phyloP scores from a whole-genome alignment of 2,329 filamentous ascomycete genomes.

The Trichoderma citrinoviride region DNA sequence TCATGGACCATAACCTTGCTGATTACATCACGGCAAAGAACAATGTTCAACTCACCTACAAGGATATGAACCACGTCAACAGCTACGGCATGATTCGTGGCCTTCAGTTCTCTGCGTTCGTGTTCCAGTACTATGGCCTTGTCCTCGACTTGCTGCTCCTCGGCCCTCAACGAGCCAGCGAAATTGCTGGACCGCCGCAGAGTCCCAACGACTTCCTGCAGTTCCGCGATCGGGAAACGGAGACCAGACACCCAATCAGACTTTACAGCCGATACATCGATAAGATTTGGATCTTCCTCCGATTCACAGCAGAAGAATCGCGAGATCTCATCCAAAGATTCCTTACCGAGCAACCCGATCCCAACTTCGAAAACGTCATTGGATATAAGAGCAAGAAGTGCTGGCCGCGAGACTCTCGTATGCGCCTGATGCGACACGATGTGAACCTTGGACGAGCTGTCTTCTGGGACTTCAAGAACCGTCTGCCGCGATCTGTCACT shows the following conservation, averaged over 20 bases:
- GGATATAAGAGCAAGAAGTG: constrained; percentile 99
- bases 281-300: constrained; percentile 96
- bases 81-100: constrained; percentile 98
- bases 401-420: constrained; percentile 95
- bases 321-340: constrained; percentile 95
- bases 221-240: constrained; percentile 89
- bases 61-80: constrained; percentile 99
- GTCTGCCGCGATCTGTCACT: constrained; percentile 87
- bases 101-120: constrained; percentile 95
- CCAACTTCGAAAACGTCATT: constrained; percentile 98
- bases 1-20: constrained; percentile 99
- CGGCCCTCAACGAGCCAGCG: constrained; percentile 91
- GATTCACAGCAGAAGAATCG: constrained; percentile 91
- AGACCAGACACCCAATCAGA: constrained; percentile 90
- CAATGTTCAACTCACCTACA: constrained; percentile 98
- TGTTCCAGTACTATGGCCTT: constrained; percentile 97
- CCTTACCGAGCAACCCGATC: constrained; percentile 95
- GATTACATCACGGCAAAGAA: constrained; percentile 99
- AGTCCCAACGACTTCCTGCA: constrained; percentile 97
- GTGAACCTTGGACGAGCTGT: constrained; percentile 96
- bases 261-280: constrained; percentile 98
- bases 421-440: constrained; percentile 98
- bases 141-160: constrained; percentile 91
- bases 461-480: constrained; percentile 99
- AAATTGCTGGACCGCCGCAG: constrained; percentile 91